Evolutionary conservation across 176 grass and related monocot genomes (phyloP).

Genomic region (Rhynchospora breviuscula): DNA sequence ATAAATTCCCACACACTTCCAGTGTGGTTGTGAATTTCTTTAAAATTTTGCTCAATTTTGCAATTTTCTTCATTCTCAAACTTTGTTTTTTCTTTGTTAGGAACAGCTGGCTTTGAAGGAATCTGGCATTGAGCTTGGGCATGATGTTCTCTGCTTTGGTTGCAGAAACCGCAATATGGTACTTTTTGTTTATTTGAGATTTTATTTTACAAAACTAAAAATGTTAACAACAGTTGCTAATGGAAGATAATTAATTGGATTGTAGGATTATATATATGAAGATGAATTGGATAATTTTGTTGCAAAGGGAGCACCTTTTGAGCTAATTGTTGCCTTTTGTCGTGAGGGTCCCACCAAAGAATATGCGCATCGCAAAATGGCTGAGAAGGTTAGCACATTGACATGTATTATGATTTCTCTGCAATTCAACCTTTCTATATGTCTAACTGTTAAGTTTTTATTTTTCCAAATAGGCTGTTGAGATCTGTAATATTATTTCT

Average conservation of each 20-base stretch:
- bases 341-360: slow-evolving; percentile 77
- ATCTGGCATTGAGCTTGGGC: slow-evolving; percentile 58
- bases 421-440: not conserved
- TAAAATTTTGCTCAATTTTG: not conserved
- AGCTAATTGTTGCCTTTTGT: slow-evolving; percentile 74
- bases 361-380: slow-evolving; percentile 93
- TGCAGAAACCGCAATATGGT: slow-evolving; percentile 92
- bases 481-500: slow-evolving; percentile 74
- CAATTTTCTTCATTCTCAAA: not conserved
- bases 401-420: not conserved
- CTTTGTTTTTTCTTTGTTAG: slow-evolving; percentile 27
- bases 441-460: not conserved
- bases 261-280: slow-evolving; percentile 90
- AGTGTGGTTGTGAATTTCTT: not conserved
- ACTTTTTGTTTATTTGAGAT: slow-evolving; percentile 17
- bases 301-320: slow-evolving; percentile 63
- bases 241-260: slow-evolving; percentile 4
- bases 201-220: not conserved
- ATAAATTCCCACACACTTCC: not conserved
- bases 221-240: slow-evolving; percentile 22
- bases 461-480: slow-evolving; percentile 41
- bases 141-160: slow-evolving; percentile 77
- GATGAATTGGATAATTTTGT: slow-evolving; percentile 80
- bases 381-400: slow-evolving; percentile 52
- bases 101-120: slow-evolving; percentile 67